Evolutionary conservation across 805 yeast species (phyloP), one percentile per base, ranked within the genome.

Genomic region (Teunomyces tritomae): DNA sequence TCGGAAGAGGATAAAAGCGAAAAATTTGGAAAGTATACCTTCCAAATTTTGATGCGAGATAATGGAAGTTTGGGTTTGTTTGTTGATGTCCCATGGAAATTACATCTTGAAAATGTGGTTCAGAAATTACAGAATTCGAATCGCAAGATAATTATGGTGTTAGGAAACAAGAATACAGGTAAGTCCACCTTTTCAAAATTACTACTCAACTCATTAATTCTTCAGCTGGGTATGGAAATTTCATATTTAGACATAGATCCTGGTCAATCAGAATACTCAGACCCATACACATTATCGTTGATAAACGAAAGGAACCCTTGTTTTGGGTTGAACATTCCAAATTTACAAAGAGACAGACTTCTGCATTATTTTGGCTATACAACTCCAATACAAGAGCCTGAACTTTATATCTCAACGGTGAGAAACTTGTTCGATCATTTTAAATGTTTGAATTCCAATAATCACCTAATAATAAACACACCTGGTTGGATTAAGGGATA

Each of bases 401-500:
- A 59, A 1, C 63, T 76, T 35, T 90, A 87, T 57, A 51, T 80
- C 4, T 48, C 57, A 0, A 64, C 77, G 13, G 65, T 82, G 3
- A 58, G 63, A 30, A 60, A 71, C 3, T 63, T 88, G 14, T 59
- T 78, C 7, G 35, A 49, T 8, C 53, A 55, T 28, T 57, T 41
- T 45, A 61, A 57, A 3, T 53, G 53, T 8, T 8, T 13, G 16
- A 20, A 37, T 5, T 37, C 29, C 7, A 68, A 68, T 2, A 49
- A 46, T 16, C 76, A 70, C 11, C 64, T 89, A 3, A 62, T 90
- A 1, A 74, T 91, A 3, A 90, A 90, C 57, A 80, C 91, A 0
- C 92, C 97, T 0, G 96, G 96, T 0, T 90, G 96, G 96, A 79
- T 89, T 28, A 87, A 87, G 63, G 97, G 97, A 0, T 82, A 81